Base-by-base conservation (phyloP, 83 land plant species). In the Larix sibirica region DNA sequence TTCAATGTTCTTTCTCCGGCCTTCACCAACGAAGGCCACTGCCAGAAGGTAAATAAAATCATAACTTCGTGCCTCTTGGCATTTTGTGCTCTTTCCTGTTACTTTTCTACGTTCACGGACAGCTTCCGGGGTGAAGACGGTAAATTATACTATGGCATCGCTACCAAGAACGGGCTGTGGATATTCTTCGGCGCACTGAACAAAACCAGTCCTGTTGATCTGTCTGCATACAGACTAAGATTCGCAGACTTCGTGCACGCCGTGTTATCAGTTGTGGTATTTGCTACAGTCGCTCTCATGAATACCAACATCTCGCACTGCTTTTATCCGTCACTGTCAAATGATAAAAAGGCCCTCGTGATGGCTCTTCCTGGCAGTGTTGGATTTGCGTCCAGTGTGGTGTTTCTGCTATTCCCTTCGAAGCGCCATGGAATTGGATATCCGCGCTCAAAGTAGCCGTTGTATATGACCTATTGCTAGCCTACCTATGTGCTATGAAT, bases 341-440 rank as follows among this genome's bases (percentile, higher is more conserved):
- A 62, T 4, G 16, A 63, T 0, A 73, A 92, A 83, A 86, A 88
- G 82, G 36, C 77, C 31, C 4, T 92, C 79, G 47, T 88, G 38
- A 83, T 86, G 90, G 86, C 76, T n/a, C 33, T 88, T 71, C 94
- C 94, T 13, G 79, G 92, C 26, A 83, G 47, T 59, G 75, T 92
- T 21, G 94, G 92, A 18, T 90, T 83, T n/a, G 31, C 87, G 3
- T 77, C 89, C 4, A 59, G 90, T 67, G 56, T 47, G 0, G 82
- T 88, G 42, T 92, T 90, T 64, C 24, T 81, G 81, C 20, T 86
- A 26, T 92, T 92, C 64, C 94, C 94, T 0, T 83, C 82, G 40
- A 85, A 31, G 4, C 85, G 94, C 64, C 94, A 90, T 82, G 94
- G 94, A n/a, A 90, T 92, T 77, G 94, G 94, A 23, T 92, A 90